Evolutionary conservation across 2,329 filamentous ascomycete genomes (phyloP), one percentile per base, ranked within the genome.

Genomic region (Colletotrichum caudatum): DNA sequence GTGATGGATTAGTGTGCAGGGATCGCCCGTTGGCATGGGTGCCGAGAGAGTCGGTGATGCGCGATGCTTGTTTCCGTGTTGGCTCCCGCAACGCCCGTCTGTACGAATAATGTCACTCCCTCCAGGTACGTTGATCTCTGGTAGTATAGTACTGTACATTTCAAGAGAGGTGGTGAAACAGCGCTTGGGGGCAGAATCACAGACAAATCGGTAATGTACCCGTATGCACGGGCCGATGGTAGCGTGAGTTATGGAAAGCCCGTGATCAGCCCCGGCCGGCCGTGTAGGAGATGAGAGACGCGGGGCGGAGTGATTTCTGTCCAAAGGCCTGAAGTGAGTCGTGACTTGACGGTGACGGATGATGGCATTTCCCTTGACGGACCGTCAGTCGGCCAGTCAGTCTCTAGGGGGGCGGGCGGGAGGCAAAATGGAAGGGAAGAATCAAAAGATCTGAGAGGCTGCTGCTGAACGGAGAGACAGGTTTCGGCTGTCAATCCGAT

Each of bases 401-500:
- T 29, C 29, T 29, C 29, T 29, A 29, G 29, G 29, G 3, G 29
- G 51, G 29, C 29, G 29, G 51, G 44, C 5, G 51, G 57, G 51
- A 58, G 59, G 46, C 44, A 50, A 50, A 29, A 35, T 53, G 54
- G 44, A 67, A 29, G 29, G 35, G 56, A 66, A 35, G 46, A 46
- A 69, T 26, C 46, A 26, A 23, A 67, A 26, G 53, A 51, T 67
- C 64, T 60, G 64, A 71, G 57, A 71, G 63, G 62, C 56, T 61
- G 48, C 56, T 61, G 54, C 66, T n/a, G 23, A 41, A 51, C 35
- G 5, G 64, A 62, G 57, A 67, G 51, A 62, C 68, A 63, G 53
- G 64, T 62, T 62, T 69, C 53, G 60, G 29, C 50, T 50, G 41
- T 50, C 61, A 61, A 71, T 66, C 65, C 50, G 57, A 72, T 72